Percentiles rank a stretch among this genome's conserved stretches.
These are phyloP conservation scores for Trypanosoma boissoni DNA, from an alignment of 208 protist species.

Conservation along the genomic window DNA sequence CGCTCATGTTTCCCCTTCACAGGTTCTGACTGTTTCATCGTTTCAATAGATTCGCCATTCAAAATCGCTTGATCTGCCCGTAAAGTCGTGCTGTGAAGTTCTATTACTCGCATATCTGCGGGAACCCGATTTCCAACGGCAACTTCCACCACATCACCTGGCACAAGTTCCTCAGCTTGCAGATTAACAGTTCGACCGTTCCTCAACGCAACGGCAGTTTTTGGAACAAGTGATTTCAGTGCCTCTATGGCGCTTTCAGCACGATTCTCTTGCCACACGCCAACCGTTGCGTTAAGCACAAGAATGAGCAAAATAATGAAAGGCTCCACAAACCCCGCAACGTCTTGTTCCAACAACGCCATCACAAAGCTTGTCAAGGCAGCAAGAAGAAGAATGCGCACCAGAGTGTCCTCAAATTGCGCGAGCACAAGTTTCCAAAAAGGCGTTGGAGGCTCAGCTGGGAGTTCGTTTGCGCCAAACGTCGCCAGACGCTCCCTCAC, in stretches of 20 bases:
- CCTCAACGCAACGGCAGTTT: slow-evolving; percentile 65
- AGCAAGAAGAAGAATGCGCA: slow-evolving; percentile 83
- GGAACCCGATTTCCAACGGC: slow-evolving; percentile 93
- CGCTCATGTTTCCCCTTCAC: slow-evolving; percentile 35
- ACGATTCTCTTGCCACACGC: slow-evolving; percentile 92
- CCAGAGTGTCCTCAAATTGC: slow-evolving; percentile 91
- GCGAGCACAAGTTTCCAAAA: slow-evolving; percentile 80
- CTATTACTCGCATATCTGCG: slow-evolving; percentile 92
- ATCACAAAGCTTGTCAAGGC: slow-evolving; percentile 81
- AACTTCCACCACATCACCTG: slow-evolving; percentile 95
- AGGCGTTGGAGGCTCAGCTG: slow-evolving; percentile 47
- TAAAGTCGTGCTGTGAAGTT: slow-evolving; percentile 86
- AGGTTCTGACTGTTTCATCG: slow-evolving; percentile 59
- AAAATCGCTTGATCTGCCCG: slow-evolving; percentile 91
- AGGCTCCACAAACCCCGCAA: slow-evolving; percentile 87
- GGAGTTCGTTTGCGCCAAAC: slow-evolving; percentile 74
- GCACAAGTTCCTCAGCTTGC: slow-evolving; percentile 86
- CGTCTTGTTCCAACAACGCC: slow-evolving; percentile 66
- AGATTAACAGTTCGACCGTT: slow-evolving; percentile 52
- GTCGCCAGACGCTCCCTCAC: slow-evolving; percentile 37
- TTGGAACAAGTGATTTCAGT: slow-evolving; percentile 68
- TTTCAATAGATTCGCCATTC: slow-evolving; percentile 93
- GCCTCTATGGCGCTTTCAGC: slow-evolving; percentile 91
- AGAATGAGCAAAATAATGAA: slow-evolving; percentile 95
- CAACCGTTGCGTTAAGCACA: slow-evolving; percentile 91